phyloP scores from a whole-genome alignment of 2,329 filamentous ascomycete genomes.

The Neophaeococcomyces aloes region DNA sequence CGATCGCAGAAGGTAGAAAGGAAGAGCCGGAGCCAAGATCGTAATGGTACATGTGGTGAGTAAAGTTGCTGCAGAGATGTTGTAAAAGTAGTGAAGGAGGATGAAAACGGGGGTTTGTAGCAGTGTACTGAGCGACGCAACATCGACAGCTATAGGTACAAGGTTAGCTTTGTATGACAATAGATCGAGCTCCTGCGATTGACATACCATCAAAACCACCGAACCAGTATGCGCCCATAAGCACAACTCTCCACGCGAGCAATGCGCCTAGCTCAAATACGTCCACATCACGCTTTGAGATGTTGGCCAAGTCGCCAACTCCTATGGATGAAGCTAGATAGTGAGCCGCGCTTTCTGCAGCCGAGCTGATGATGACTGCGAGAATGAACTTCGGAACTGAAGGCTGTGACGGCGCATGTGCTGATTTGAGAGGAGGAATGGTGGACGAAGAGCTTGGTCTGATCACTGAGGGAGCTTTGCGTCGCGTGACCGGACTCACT shows the following conservation, averaged over 20 bases:
- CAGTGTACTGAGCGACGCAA: conserved; percentile 55
- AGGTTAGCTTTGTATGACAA: background rate
- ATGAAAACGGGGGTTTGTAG: conserved; percentile 66
- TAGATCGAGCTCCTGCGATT: conserved; percentile 1
- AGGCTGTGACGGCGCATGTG: conserved; percentile 22
- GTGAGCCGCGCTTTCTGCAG: conserved; percentile 55
- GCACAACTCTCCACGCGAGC: conserved; percentile 48
- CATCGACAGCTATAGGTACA: conserved; percentile 46
- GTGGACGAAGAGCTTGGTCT: conserved; percentile 8
- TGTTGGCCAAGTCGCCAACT: conserved; percentile 53
- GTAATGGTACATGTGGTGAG: conserved; percentile 56
- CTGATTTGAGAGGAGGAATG: conserved; percentile 16
- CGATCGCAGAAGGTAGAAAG: conserved; percentile 64
- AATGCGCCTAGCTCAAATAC: conserved; percentile 50
- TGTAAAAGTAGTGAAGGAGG: conserved; percentile 69
- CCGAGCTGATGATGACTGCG: conserved; percentile 44
- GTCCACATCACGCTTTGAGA: conserved; percentile 54
- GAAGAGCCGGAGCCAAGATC: conserved; percentile 56
- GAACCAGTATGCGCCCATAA: conserved; percentile 64
- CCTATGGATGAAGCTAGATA: conserved; percentile 51
- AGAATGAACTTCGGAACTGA: conserved; percentile 34
- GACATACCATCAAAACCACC: conserved; percentile 53
- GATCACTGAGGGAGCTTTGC: conserved; percentile 17
- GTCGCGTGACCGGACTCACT: conserved; percentile 16
- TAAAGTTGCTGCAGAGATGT: conserved; percentile 51